Conservation (phyloP, 768 basidiomycete genomes). For the Boletales sp. region DNA sequence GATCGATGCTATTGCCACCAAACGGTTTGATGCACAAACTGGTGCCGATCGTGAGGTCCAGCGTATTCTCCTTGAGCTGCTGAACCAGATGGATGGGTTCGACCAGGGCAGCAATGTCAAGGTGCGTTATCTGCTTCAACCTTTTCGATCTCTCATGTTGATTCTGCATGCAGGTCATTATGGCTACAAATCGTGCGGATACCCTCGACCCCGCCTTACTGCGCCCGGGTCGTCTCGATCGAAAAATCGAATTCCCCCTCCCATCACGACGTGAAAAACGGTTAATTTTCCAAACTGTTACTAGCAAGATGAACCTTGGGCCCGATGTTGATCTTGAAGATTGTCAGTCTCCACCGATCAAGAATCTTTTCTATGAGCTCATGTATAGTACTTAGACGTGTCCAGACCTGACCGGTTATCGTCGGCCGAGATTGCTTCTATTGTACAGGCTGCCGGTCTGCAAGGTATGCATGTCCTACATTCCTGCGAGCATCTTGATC, state of each 20-base stretch:
- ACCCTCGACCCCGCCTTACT: conserved; percentile 96
- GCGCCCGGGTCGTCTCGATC: conserved; percentile 94
- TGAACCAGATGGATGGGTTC: conserved; percentile 99
- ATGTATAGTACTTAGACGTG: conserved; percentile 58
- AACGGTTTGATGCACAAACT: conserved; percentile 99
- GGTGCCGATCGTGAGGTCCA: conserved; percentile 99
- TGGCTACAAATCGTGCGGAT: conserved; percentile 99
- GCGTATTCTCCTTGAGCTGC: conserved; percentile 91
- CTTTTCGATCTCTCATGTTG: background rate
- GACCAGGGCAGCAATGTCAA: conserved; percentile 99
- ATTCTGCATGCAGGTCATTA: conserved; percentile 72
- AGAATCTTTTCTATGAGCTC: conserved; percentile 11
- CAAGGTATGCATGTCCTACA: conserved; percentile 57
- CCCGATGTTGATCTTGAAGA: conserved; percentile 99
- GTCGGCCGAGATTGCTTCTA: conserved; percentile 91
- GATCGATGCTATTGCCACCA: conserved; percentile 98
- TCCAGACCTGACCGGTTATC: conserved; percentile 95
- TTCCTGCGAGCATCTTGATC: background rate
- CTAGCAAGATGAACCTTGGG: conserved; percentile 94
- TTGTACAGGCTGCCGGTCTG: conserved; percentile 94
- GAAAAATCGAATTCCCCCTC: conserved; percentile 98
- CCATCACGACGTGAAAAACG: conserved; percentile 94
- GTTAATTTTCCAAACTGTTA: conserved; percentile 96
- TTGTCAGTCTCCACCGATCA: conserved; percentile 53
- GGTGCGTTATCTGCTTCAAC: conserved; percentile 38